phyloP scores from a whole-genome alignment of 768 basidiomycete species.

The Mrakia hoshinonis region DNA sequence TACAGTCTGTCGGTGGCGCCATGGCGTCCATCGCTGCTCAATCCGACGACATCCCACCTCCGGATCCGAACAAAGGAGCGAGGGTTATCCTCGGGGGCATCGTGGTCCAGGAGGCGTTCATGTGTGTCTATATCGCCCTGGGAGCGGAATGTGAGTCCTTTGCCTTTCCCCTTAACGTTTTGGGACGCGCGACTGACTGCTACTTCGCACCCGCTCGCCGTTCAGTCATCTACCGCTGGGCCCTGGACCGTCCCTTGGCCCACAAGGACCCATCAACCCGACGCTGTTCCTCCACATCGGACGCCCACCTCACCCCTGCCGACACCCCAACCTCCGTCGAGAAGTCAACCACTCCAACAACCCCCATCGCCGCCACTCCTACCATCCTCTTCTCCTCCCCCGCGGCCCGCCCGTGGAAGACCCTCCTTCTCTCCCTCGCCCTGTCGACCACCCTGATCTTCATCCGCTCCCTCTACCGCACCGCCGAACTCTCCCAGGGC shows the following conservation, averaged over 20 bases:
- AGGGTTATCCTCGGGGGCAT: neutral
- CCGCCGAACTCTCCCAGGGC: slow-evolving; percentile 28
- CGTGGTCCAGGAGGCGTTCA: neutral
- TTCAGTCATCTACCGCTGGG: neutral
- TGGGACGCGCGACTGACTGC: neutral
- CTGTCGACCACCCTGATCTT: slow-evolving; percentile 46
- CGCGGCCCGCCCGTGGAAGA: neutral
- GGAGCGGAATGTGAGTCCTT: neutral
- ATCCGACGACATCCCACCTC: neutral
- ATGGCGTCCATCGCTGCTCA: neutral
- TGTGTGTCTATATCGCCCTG: neutral
- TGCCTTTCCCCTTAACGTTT: neutral
- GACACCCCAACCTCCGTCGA: neutral
- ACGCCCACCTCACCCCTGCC: neutral
- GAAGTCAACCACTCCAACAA: neutral
- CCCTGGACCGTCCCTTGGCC: neutral
- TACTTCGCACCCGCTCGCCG: neutral
- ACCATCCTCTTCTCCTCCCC: too few species aligned
- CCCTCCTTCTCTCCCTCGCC: slow-evolving; percentile 40
- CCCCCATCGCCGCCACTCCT: too few species aligned
- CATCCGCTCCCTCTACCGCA: slow-evolving; percentile 52
- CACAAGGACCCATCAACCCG: neutral
- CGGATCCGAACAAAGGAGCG: slow-evolving; percentile 24
- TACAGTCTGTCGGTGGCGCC: neutral
- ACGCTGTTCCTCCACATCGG: neutral